A percentile compares a stretch with the other conserved stretches of the same genome.
These are phyloP conservation scores for Tetrapisispora pingtungensis DNA, from an alignment of 805 yeast genomes.

Conservation along the genomic window DNA sequence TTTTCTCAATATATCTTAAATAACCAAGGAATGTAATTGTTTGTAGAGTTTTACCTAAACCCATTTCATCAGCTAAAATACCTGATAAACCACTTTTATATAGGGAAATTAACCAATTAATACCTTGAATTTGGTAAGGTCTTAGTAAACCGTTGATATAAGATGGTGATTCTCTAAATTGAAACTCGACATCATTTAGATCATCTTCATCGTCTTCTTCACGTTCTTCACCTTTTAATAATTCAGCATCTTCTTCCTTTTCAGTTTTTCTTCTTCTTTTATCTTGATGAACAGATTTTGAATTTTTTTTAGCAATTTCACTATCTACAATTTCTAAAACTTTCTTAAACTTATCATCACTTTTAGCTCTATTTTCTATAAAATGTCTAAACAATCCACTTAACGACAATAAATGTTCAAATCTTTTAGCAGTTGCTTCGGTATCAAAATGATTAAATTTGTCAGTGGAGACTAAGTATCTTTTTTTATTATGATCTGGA, in stretches of 20 bases:
- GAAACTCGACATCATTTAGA: constrained; percentile 18
- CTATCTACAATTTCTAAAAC: constrained; percentile 36
- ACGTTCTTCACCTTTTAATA: constrained; percentile 38
- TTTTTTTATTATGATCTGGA: constrained; percentile 15
- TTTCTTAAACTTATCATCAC: constrained; percentile 45
- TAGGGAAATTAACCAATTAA: constrained; percentile 66
- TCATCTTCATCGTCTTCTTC: constrained; percentile 14
- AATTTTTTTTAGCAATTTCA: constrained; percentile 8
- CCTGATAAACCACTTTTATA: constrained; percentile 63
- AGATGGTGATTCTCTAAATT: constrained; percentile 77
- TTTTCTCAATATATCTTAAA: constrained; percentile 48
- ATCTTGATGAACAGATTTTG: constrained; percentile 21
- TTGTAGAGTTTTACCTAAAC: constrained; percentile 72
- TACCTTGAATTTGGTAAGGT: constrained; percentile 70
- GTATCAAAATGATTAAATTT: constrained; percentile 35
- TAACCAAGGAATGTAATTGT: constrained; percentile 70
- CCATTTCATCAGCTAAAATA: constrained; percentile 81
- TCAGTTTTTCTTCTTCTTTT: constrained; percentile 60
- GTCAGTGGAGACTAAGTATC: constrained; percentile 20
- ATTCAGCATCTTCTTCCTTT: constrained; percentile 68
- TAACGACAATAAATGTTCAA: constrained; percentile 54
- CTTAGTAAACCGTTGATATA: constrained; percentile 56
- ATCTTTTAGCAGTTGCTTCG: constrained; percentile 54
- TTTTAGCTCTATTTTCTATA: constrained; percentile 52
- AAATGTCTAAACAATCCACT: constrained; percentile 62